Evolutionary conservation across 1,284 basidiomycete genomes (phyloP).

Genomic region (Inonotus obliquus): DNA sequence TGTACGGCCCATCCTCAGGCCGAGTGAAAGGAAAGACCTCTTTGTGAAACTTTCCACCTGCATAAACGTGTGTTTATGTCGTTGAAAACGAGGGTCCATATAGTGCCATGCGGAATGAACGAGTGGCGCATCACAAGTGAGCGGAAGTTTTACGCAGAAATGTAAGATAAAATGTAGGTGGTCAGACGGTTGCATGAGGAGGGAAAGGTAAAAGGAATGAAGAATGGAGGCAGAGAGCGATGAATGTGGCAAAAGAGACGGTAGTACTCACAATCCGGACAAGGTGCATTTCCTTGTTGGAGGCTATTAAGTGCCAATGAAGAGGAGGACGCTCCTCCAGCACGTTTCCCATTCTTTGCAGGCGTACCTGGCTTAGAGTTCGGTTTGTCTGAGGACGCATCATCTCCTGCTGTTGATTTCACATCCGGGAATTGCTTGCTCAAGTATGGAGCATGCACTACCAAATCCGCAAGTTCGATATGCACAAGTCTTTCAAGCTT

Average conservation of each 20-base stretch:
- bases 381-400: not conserved
- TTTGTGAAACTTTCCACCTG: slow-evolving; percentile 39
- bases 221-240: not conserved
- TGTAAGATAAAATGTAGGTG: not conserved
- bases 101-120: not conserved
- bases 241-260: not conserved
- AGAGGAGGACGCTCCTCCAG: not conserved
- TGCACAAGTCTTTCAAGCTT: slow-evolving; percentile 66
- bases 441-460: slow-evolving; percentile 53
- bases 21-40: slow-evolving; percentile 73
- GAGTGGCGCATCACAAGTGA: slow-evolving; percentile 47
- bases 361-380: slow-evolving; percentile 4
- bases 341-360: not conserved
- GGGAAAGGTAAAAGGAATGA: not conserved
- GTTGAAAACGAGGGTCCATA: not conserved
- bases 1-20: slow-evolving; percentile 43
- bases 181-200: not conserved
- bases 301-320: not conserved
- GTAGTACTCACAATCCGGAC: slow-evolving; percentile 9
- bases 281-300: not conserved
- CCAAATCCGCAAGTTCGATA: slow-evolving; percentile 67
- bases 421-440: slow-evolving; percentile 41
- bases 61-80: not conserved
- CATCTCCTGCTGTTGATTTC: not conserved
- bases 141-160: slow-evolving; percentile 55